Percentiles rank a stretch among this genome's conserved stretches.
phyloP scores from a whole-genome alignment of 306 rosid species.

The Vigna reflexopilosa region DNA sequence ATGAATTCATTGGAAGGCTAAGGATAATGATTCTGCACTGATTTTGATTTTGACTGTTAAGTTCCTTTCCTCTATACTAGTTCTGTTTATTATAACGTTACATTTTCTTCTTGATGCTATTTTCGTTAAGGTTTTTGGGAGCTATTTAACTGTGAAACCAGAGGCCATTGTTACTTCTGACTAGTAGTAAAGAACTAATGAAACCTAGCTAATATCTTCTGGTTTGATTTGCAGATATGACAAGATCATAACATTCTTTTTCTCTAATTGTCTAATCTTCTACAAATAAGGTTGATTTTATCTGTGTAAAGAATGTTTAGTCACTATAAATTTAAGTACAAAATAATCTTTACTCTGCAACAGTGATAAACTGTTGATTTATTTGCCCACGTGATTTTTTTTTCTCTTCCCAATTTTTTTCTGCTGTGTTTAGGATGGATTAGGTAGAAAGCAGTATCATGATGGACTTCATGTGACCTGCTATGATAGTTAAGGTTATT shows the following conservation, averaged over 20 bases:
- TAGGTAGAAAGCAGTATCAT: not conserved
- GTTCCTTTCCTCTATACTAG: constrained; percentile 14
- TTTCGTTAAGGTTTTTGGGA: not conserved
- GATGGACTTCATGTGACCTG: not conserved
- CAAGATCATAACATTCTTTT: not conserved
- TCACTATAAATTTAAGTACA: not conserved
- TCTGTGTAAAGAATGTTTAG: not conserved
- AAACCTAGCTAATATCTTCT: not conserved
- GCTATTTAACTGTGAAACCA: not conserved
- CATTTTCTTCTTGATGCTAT: not conserved
- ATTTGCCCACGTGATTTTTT: not conserved
- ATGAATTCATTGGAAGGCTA: constrained; percentile 30
- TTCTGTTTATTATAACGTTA: not conserved
- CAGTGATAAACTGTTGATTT: not conserved
- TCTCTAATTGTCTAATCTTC: not conserved
- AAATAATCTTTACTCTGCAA: not conserved
- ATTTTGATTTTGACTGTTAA: not conserved
- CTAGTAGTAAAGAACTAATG: not conserved
- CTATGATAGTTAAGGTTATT: no score
- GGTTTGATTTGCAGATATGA: not conserved
- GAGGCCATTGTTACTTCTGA: not conserved
- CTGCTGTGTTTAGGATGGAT: not conserved
- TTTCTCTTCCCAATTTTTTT: not conserved
- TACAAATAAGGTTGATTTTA: not conserved
- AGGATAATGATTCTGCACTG: constrained; percentile 23